Conservation (phyloP, 441 rosid genomes). For the Brassica hybrid region DNA sequence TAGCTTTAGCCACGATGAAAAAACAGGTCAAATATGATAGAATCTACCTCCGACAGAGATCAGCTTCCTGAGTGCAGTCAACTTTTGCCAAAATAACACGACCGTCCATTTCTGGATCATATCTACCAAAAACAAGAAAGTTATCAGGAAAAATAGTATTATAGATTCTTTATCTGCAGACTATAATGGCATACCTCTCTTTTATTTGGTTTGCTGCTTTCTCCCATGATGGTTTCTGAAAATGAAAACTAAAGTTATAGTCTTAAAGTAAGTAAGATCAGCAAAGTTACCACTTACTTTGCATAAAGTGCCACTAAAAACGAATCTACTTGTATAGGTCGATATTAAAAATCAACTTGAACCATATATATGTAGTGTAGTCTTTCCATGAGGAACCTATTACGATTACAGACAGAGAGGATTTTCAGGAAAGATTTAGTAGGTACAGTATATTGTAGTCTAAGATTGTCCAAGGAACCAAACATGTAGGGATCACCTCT, state of each 20-base stretch:
- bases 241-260: conserved; percentile 38
- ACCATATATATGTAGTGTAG: not conserved
- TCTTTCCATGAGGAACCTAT: conserved; percentile 12
- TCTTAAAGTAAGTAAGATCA: not conserved
- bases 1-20: conserved; percentile 30
- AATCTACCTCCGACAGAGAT: conserved; percentile 85
- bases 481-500: conserved; percentile 15
- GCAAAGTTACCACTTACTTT: conserved; percentile 11
- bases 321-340: conserved; percentile 9
- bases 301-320: conserved; percentile 21
- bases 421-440: conserved; percentile 21
- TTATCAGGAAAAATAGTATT: conserved; percentile 4
- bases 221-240: conserved; percentile 99
- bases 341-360: conserved; percentile 16
- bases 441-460: conserved; percentile 13
- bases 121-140: conserved; percentile 51
- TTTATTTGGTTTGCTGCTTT: conserved; percentile 80
- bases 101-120: conserved; percentile 93
- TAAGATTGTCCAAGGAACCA: conserved; percentile 14
- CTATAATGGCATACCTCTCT: conserved; percentile 62
- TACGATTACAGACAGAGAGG: conserved; percentile 17
- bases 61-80: conserved; percentile 83
- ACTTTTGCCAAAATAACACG: conserved; percentile 90
- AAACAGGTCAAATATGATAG: conserved; percentile 21
- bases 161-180: conserved; percentile 16